Evolutionary conservation across 2,329 filamentous ascomycete species (phyloP), one percentile per base, ranked within the genome.

Genomic region (Sordariomycetes sp.): DNA sequence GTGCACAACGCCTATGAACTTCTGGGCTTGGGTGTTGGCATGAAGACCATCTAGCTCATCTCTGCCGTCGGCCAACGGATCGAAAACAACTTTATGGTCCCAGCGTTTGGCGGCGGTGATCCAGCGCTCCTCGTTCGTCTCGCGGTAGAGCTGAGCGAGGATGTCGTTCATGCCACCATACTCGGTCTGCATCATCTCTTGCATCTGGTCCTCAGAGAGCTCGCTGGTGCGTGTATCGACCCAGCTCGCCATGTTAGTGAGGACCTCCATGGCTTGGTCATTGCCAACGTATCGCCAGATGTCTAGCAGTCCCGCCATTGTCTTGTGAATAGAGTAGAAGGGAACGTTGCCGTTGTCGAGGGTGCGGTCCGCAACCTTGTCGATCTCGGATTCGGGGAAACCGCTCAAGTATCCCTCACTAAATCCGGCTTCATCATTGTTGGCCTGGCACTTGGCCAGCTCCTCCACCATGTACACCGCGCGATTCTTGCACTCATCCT

Each of bases 251-350:
- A 72, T 39, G 0, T 47, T 48, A 3, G 70, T 49, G 11, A 72
- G 48, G 0, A 67, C 66, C 3, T 60, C 53, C 5, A 54, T 53
- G 6, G 68, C 63, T 4, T 49, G 60, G 1, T 48, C 43, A 41
- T 67, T 59, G 3, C 61, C 64, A 9, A 66, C 49, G 14, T 57
- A 49, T 5, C 60, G 57, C 56, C 65, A 71, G 4, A 66, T 63
- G 30, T 72, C 68, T 2, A 71, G 57, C 9, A 72, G 53, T 0
- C 68, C 68, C 2, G 64, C 61, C 45, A 72, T 58, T 2, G 63
- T 69, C 51, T 72, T 72, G 50, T 72, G 68, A n/a, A 72, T 54
- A 16, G 61, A 60, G 38, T 72, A 72, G 47, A 70, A 72, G 0
- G 67, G 66, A 1, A 72, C 68, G 30, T 71, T 71, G 19, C 67